These are phyloP conservation scores for Nakaseomyces sp. DNA, from an alignment of 1,139 yeast species.

Conservation along the genomic window DNA sequence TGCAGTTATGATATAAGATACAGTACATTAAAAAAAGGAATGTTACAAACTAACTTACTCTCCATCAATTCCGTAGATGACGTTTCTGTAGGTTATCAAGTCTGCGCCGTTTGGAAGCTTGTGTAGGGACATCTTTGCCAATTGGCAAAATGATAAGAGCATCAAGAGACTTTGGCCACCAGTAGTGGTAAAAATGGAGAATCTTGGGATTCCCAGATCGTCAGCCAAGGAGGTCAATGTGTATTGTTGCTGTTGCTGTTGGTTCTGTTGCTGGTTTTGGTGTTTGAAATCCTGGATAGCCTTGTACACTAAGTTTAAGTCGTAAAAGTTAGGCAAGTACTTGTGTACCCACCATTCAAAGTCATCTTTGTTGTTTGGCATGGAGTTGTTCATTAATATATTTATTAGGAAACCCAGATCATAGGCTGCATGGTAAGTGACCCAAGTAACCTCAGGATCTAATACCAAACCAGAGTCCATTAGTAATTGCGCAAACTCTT, in stretches of 20 bases:
- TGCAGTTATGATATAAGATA: too few species aligned
- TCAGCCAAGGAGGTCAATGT: constrained; percentile 39
- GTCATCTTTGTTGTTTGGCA: constrained; percentile 77
- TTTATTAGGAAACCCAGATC: constrained; percentile 87
- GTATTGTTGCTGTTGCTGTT: constrained; percentile 22
- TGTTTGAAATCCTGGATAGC: constrained; percentile 33
- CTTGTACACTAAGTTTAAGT: constrained; percentile 70
- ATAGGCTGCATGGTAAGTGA: constrained; percentile 89
- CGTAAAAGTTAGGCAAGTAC: constrained; percentile 78
- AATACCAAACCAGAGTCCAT: constrained; percentile 81
- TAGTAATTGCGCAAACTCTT: constrained; percentile 74
- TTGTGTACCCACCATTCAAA: constrained; percentile 63
- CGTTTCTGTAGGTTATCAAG: constrained; percentile 40
- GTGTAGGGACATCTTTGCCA: constrained; percentile 35
- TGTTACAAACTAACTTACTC: constrained; percentile 9
- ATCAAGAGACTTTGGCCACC: constrained; percentile 45
- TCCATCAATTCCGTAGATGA: constrained; percentile 42
- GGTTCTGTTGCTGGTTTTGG: constrained; percentile 18
- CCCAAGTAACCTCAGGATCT: constrained; percentile 70
- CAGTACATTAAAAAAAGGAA: neutral
- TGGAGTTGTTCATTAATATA: constrained; percentile 60
- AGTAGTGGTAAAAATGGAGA: constrained; percentile 42
- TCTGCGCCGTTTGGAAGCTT: constrained; percentile 31
- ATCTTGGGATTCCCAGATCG: constrained; percentile 46
- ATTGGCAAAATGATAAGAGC: constrained; percentile 49